Conservation (phyloP, 2,329 filamentous ascomycete genomes). For the Claviceps humidiphila region DNA sequence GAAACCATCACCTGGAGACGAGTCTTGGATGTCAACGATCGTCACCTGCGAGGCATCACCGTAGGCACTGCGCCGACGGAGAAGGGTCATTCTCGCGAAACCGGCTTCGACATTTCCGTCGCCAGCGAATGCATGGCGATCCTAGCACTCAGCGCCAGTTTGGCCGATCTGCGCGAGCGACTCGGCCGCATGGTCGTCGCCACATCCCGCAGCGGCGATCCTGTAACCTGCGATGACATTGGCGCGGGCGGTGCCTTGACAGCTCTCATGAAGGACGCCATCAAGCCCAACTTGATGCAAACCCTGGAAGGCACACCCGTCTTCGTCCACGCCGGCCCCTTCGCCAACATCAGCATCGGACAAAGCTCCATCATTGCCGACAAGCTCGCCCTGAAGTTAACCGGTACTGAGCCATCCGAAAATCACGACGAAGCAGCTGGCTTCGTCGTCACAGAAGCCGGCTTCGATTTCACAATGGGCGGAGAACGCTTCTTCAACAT, state of each 20-base stretch:
- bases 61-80: slow-evolving; percentile 82
- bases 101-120: slow-evolving; percentile 94
- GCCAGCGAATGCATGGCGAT: slow-evolving; percentile 98
- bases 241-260: slow-evolving; percentile 85
- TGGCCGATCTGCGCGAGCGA: slow-evolving; percentile 82
- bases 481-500: slow-evolving; percentile 99
- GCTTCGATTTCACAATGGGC: slow-evolving; percentile 99
- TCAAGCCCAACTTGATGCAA: slow-evolving; percentile 99
- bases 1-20: slow-evolving; percentile 95
- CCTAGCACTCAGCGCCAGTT: slow-evolving; percentile 76
- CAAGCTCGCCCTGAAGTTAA: slow-evolving; percentile 88
- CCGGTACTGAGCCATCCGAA: slow-evolving; percentile 86
- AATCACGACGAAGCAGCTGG: slow-evolving; percentile 70
- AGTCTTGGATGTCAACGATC: slow-evolving; percentile 93
- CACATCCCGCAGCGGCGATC: slow-evolving; percentile 71
- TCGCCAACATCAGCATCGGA: slow-evolving; percentile 96
- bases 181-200: slow-evolving; percentile 93
- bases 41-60: slow-evolving; percentile 79
- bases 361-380: slow-evolving; percentile 92
- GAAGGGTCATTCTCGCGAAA: slow-evolving; percentile 76
- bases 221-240: slow-evolving; percentile 91
- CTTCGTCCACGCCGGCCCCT: slow-evolving; percentile 93
- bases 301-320: slow-evolving; percentile 93
- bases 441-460: slow-evolving; percentile 91
- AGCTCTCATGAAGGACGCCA: slow-evolving; percentile 92